Percentiles rank a stretch among this genome's conserved stretches.
These are phyloP conservation scores for Geosmithia morbida DNA, from an alignment of 2,329 filamentous ascomycete species.

Conservation along the genomic window DNA sequence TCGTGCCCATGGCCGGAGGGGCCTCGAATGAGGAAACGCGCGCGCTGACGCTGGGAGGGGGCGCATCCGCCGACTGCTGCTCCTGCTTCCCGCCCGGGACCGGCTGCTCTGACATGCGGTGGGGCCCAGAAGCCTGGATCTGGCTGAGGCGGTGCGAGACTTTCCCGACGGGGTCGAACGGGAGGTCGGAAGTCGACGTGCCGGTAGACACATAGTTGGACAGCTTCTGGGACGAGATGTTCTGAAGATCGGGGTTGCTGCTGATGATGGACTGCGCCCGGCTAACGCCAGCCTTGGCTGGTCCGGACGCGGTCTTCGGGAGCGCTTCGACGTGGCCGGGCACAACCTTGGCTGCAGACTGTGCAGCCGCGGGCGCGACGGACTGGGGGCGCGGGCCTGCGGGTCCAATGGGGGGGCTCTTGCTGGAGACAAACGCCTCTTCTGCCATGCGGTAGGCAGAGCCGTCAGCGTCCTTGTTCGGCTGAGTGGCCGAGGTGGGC, in stretches of 20 bases:
- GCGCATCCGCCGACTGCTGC: conserved; percentile 8
- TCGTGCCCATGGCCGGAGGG: conserved; percentile 9
- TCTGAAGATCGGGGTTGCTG: conserved; percentile 45
- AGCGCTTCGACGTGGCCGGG: background rate
- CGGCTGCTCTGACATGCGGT: conserved; percentile 7
- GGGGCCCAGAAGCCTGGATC: conserved; percentile 8
- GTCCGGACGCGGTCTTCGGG: conserved; percentile 24
- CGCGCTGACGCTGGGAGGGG: conserved; percentile 4
- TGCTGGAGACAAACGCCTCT: conserved; percentile 56
- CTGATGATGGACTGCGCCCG: conserved; percentile 50
- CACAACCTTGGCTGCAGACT: background rate
- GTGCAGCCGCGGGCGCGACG: conserved; percentile 8
- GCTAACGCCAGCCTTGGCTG: conserved; percentile 34
- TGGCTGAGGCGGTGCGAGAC: conserved; percentile 3
- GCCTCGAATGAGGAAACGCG: conserved; percentile 11
- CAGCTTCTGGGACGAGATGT: conserved; percentile 31
- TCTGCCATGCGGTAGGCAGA: conserved; percentile 70
- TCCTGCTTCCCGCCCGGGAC: background rate
- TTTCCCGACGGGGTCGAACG: conserved; percentile 23
- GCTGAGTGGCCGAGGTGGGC: conserved; percentile 29
- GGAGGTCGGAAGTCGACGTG: conserved; percentile 60
- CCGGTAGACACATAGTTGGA: conserved; percentile 43
- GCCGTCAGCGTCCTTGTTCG: conserved; percentile 24
- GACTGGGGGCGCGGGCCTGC: conserved; percentile 11
- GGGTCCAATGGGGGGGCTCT: conserved; percentile 4